These are phyloP conservation scores for Populus hybrid DNA, from an alignment of 441 rosid genomes.

Conservation along the genomic window DNA sequence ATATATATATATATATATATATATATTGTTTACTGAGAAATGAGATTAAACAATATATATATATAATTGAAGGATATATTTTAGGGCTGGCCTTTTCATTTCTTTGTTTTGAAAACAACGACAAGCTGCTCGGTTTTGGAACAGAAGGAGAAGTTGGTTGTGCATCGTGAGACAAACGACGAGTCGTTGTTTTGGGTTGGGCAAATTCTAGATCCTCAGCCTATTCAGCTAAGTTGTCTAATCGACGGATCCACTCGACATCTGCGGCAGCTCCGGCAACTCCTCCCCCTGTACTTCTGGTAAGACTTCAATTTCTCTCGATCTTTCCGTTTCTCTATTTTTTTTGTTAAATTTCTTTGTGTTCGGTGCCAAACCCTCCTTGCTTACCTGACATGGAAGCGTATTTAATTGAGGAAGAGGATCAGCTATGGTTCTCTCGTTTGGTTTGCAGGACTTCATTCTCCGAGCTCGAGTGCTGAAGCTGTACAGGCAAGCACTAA, in stretches of 20 bases:
- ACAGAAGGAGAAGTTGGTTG: not conserved
- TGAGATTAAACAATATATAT: too few relatives aligned
- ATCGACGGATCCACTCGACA: not conserved
- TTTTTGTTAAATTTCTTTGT: too few relatives aligned
- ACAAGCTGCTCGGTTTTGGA: not conserved
- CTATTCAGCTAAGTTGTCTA: not conserved
- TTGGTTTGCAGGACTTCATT: constrained; percentile 73
- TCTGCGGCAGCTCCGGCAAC: not conserved
- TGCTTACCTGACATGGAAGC: not conserved
- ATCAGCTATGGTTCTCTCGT: constrained; percentile 44
- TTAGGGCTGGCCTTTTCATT: too few relatives aligned
- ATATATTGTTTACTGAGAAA: too few relatives aligned
- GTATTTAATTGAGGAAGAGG: constrained; percentile 13
- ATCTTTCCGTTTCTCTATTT: not conserved
- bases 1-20: too few relatives aligned
- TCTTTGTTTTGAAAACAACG: not conserved
- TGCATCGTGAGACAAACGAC: not conserved
- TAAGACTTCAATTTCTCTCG: not conserved
- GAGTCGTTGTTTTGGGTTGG: not conserved
- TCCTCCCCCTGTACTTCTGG: not conserved
- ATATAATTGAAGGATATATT: too few relatives aligned
- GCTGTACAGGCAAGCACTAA: constrained; percentile 72
- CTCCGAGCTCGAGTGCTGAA: constrained; percentile 78
- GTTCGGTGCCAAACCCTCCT: not conserved
- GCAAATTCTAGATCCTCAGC: not conserved